A percentile compares a stretch with the other conserved stretches of the same genome.
Conservation (phyloP, 2,329 filamentous ascomycete species). For the Aspergillus pseudotamarii region DNA sequence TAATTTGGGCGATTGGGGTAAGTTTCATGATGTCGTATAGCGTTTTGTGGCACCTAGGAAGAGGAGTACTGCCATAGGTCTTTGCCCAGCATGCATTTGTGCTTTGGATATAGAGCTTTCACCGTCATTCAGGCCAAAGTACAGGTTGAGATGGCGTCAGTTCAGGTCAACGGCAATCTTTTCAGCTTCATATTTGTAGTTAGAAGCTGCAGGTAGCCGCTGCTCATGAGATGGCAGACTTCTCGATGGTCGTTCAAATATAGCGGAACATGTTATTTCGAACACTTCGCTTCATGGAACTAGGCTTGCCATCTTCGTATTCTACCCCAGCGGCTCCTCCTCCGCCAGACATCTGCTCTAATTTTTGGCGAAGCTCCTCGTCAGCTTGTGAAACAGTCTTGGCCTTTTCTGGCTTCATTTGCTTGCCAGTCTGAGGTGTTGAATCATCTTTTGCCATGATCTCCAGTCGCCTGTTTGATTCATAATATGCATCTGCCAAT, state of each 20-base stretch:
- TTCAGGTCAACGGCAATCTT: not conserved
- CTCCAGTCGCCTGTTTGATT: not conserved
- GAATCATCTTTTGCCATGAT: conserved; percentile 3
- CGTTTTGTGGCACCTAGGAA: not conserved
- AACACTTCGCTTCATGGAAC: conserved; percentile 72
- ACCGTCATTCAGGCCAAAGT: not conserved
- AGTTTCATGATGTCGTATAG: not conserved
- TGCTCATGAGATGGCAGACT: not conserved
- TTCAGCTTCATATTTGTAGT: not conserved
- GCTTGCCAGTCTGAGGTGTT: conserved; percentile 11
- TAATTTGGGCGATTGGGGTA: not conserved
- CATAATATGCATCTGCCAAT: not conserved
- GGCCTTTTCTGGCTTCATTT: conserved; percentile 25
- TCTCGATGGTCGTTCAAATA: conserved; percentile 47
- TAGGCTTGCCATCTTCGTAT: conserved; percentile 73
- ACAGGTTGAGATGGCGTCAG: not conserved
- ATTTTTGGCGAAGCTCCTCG: conserved; percentile 65
- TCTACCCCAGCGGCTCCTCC: conserved; percentile 73
- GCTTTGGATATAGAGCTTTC: not conserved
- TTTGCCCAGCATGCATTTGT: not conserved
- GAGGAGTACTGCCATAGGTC: not conserved
- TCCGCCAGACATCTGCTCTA: conserved; percentile 69
- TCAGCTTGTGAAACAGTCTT: conserved; percentile 68
- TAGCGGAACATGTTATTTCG: conserved; percentile 77
- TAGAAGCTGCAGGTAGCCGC: not conserved